Base-by-base conservation (phyloP, 1,139 yeast species). In the Kurtzmaniella natalensis region DNA sequence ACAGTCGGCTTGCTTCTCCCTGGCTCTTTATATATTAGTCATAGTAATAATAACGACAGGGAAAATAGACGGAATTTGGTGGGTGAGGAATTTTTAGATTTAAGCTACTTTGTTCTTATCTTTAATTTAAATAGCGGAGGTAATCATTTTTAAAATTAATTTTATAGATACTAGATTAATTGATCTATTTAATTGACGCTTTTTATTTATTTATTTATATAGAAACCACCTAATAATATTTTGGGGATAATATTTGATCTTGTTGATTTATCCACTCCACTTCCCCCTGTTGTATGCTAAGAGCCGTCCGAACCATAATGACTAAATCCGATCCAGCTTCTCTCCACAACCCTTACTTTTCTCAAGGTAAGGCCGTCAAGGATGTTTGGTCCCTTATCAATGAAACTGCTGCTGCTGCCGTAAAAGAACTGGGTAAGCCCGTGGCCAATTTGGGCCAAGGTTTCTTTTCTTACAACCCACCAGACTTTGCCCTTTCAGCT, bases 371-470 rank as follows among this genome's bases (percentile, higher is more conserved):
- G 25, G 76, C 76, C 9, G 75, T 75, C 40, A 86, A 88, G 55
- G 98, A 92, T 54, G 88, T 92, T 30, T 92, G 98, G 98, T 73
- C 94, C 9, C 66, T 92, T 45, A 85, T 94, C 59, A 92, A 92
- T 53, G 97, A 89, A 51, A 82, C 96, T 2, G 97, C 97, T 1
- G 95, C 95, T 3, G 74, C 76, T 5, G 86, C 94, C 10, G 78
- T 76, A 35, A 61, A 59, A 29, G 76, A 74, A 37, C 62, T 77
- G 20, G 87, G 87, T 13, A 70, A 81, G 44, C 82, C 86, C 31
- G 78, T 89, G 37, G 81, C 81, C 44, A 92, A 92, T 50, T 72
- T 92, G 40, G 98, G 98, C 25, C 98, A 92, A 58, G 98, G 98
- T 1, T 92, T 92, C 60, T 92, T 92, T 67, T 86, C 96, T 2